Conservation (phyloP, 345 rosid genomes). For the Balakata baccata region DNA sequence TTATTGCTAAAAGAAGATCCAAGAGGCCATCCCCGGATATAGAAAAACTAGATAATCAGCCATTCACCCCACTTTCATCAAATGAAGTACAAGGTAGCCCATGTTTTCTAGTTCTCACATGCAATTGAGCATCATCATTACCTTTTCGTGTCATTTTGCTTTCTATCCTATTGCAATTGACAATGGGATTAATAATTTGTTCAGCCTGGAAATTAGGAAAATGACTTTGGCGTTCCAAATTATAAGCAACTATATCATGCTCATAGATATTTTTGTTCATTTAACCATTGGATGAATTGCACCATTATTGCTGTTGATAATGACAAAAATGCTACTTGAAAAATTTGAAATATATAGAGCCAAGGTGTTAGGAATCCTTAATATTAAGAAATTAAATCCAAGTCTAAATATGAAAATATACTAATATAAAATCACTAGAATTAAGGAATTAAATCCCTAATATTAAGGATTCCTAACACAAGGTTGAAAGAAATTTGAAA, state of each 20-base stretch:
- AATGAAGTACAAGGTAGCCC: conserved; percentile 62
- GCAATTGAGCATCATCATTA: too few relatives aligned
- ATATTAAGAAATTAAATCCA: too few relatives aligned
- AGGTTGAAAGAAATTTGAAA: background rate
- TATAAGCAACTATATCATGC: background rate
- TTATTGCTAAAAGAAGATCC: conserved; percentile 71
- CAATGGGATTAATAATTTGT: background rate
- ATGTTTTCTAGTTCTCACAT: background rate
- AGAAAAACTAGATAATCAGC: conserved; percentile 71
- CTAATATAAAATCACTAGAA: too few relatives aligned
- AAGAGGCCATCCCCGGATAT: conserved; percentile 58
- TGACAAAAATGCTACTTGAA: conserved; percentile 1
- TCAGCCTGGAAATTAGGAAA: conserved; percentile 6
- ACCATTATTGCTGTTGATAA: background rate
- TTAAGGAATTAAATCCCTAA: too few relatives aligned
- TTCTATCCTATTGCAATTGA: conserved; percentile 1
- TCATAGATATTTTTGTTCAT: background rate
- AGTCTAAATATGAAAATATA: too few relatives aligned
- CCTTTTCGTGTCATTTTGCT: background rate
- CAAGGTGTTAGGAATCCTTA: too few relatives aligned
- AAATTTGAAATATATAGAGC: background rate
- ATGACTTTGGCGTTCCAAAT: background rate
- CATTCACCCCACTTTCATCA: conserved; percentile 67
- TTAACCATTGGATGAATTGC: background rate
- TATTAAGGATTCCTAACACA: too few relatives aligned